Conservation (phyloP, 257 asterid species). For the Agastache rugosa region DNA sequence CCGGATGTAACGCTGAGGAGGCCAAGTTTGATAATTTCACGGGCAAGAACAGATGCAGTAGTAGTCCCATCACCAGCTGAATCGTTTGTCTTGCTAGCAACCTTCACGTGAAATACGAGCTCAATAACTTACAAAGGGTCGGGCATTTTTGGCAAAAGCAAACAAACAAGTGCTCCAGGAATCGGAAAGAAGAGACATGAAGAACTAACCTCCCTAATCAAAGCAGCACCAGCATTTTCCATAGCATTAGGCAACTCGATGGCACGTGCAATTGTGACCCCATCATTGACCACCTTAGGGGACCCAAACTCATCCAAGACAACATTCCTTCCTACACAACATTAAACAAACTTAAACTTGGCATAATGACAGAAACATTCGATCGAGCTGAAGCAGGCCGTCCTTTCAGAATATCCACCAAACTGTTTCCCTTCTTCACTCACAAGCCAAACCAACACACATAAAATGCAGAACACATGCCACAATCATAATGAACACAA, state of each 20-base stretch:
- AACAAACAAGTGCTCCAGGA: neutral
- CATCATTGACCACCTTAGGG: conserved; percentile 92
- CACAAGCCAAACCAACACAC: neutral
- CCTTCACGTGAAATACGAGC: conserved; percentile 50
- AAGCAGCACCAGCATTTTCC: conserved; percentile 98
- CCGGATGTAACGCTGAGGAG: conserved; percentile 96
- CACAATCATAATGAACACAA: neutral
- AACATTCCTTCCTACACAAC: conserved; percentile 80
- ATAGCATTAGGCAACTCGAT: conserved; percentile 87
- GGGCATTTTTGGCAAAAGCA: too few relatives aligned
- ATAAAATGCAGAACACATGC: neutral
- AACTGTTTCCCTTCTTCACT: neutral
- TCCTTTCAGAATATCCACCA: neutral
- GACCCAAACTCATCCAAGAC: conserved; percentile 92
- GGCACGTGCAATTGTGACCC: conserved; percentile 95
- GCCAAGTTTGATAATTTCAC: conserved; percentile 93
- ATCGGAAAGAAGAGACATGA: neutral
- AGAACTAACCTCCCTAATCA: conserved; percentile 85
- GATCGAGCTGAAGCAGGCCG: neutral
- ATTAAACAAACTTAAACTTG: neutral
- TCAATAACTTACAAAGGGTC: neutral
- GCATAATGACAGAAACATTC: neutral
- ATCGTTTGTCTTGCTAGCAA: conserved; percentile 97
- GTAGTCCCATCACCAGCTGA: conserved; percentile 99
- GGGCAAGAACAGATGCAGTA: conserved; percentile 95